Evolutionary conservation across 1,284 basidiomycete species (phyloP), one percentile per base, ranked within the genome.

Genomic region (Cystobasidiaceae sp.): DNA sequence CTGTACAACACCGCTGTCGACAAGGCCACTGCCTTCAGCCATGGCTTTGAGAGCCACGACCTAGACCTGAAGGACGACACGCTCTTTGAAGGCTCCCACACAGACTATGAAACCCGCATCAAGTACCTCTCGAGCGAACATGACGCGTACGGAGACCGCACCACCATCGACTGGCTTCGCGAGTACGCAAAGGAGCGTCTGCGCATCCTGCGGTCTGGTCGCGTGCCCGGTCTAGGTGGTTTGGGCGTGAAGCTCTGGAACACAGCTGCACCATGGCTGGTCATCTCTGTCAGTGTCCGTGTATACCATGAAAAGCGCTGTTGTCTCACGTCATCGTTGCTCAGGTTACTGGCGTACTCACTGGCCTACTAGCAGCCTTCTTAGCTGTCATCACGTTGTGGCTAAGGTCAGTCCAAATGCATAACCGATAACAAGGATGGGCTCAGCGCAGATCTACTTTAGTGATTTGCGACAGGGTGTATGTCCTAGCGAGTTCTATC

Each of bases 301-400:
- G n/a, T n/a, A n/a, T n/a, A n/a, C n/a, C n/a, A n/a, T n/a, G n/a
- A n/a, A n/a, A n/a, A n/a, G n/a, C n/a, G n/a, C n/a, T n/a, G n/a
- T n/a, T n/a, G n/a, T n/a, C n/a, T n/a, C n/a, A n/a, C n/a, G n/a
- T n/a, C n/a, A n/a, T n/a, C n/a, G n/a, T n/a, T n/a, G n/a, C n/a
- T n/a, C n/a, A 64, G 52, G 39, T 57, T 19, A 66, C 64, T n/a
- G 86, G 86, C 11, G 73, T 85, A n/a, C 84, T 84, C 0, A 83
- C 87, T 50, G 87, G 87, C 1, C 76, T 85, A 3, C 80, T 84
- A 25, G 87, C 87, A 27, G 87, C 85, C 5, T 87, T 83, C 82
- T 73, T 89, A 61, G 87, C 89, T 75, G 82, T 89, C 4, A 77
- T 88, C 30, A 86, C 87, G 8, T 83, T 83, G 75, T 89, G 87